phyloP scores from a whole-genome alignment of 2,329 filamentous ascomycete species.

The Fusarium sp. region DNA sequence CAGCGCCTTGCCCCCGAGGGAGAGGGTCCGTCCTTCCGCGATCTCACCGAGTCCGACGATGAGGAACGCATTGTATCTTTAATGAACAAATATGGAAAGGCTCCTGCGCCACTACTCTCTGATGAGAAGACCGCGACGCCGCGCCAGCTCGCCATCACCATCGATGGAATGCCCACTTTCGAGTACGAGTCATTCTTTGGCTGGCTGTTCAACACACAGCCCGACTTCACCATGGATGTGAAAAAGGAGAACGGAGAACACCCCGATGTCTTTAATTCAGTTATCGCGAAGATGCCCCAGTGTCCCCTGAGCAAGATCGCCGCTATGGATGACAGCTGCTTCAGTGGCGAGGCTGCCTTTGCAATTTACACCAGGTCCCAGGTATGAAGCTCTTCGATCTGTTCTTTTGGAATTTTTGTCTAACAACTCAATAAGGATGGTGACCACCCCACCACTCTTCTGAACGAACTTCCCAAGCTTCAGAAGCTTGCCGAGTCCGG shows the following conservation, averaged over 20 bases:
- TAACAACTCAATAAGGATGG: slow-evolving; percentile 54
- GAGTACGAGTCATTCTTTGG: slow-evolving; percentile 60
- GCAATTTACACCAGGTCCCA: slow-evolving; percentile 60
- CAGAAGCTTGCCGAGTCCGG: slow-evolving; percentile 60
- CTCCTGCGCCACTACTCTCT: slow-evolving; percentile 63
- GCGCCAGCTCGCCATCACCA: slow-evolving; percentile 69
- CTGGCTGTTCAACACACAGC: slow-evolving; percentile 51
- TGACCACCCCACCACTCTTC: slow-evolving; percentile 58
- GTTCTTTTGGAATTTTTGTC: neutral
- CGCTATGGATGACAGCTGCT: slow-evolving; percentile 61
- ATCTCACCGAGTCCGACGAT: slow-evolving; percentile 57
- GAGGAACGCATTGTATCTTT: slow-evolving; percentile 64
- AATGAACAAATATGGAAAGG: slow-evolving; percentile 71
- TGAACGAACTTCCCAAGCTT: slow-evolving; percentile 60
- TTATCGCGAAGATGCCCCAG: slow-evolving; percentile 52
- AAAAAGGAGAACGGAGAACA: slow-evolving; percentile 59
- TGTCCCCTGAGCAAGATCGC: slow-evolving; percentile 57
- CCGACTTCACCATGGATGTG: slow-evolving; percentile 64
- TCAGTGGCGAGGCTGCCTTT: slow-evolving; percentile 58
- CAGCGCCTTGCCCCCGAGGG: slow-evolving; percentile 65
- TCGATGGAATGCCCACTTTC: slow-evolving; percentile 66
- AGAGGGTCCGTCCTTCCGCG: slow-evolving; percentile 63
- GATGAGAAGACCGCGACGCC: slow-evolving; percentile 51
- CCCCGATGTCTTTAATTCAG: slow-evolving; percentile 57
- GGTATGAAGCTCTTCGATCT: slow-evolving; percentile 48